Evolutionary conservation across 805 yeast genomes (phyloP), one percentile per base, ranked within the genome.

Genomic region (Metschnikowia kunwiensis): DNA sequence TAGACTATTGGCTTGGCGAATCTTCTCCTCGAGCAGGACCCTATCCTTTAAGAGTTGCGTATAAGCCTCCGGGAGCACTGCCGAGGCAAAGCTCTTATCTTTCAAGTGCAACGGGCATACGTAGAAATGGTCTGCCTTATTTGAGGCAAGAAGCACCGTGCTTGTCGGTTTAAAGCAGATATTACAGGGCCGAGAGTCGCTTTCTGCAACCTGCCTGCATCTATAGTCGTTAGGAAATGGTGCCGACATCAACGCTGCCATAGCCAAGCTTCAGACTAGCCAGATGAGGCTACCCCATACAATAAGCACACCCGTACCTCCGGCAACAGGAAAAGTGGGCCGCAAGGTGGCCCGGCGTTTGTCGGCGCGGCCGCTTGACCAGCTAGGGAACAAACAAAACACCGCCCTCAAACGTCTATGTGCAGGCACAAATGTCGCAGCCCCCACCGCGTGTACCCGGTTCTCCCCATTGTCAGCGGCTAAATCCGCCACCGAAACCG

Each of bases 101-200:
- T 50, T 50, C 30, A 77, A 53, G 53, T 77, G 82, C 4, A 57
- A 34, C 5, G 57, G 57, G 51, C 82, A 77, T 3, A 70, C 58
- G 47, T 75, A 76, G 49, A 77, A 73, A 61, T 74, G 76, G 50
- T 77, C 82, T 3, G 52, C 58, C 28, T 69, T 70, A 38, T 65
- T 69, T 18, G 63, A 61, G 2, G 76, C 57, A 6, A 77, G 54
- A 21, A 77, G 50, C 9, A 77, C 82, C 0, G 68, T 48, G 5
- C 56, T 32, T 0, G 77, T 56, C 1, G 77, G 70, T 44, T 74
- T 75, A 54, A 58, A 75, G 57, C 83, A 77, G 10, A 76, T 53
- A 14, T 42, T 44, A 50, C 83, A 77, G 1, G 81, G 53, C 44
- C 63, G 70, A 17, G 68, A 36, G 36, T 68, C 72, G 3, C 50